Evolutionary conservation across 2,329 filamentous ascomycete species (phyloP), one percentile per base, ranked within the genome.

Genomic region (Exophiala aquamarina): DNA sequence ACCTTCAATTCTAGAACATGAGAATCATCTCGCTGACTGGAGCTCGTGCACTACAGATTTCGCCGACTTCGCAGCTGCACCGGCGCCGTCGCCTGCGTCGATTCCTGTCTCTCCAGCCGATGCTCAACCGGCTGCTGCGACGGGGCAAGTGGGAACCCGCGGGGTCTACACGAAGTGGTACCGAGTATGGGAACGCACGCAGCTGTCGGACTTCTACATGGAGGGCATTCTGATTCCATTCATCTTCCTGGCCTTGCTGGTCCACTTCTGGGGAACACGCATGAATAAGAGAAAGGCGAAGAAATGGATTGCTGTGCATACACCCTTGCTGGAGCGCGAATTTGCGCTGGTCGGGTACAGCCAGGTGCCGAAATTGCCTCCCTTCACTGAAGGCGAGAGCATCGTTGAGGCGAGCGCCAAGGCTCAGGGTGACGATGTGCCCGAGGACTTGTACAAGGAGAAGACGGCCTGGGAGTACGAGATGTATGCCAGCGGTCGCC

Each of bases 121-220:
- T 49, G 70, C 74, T 50, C 70, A 76, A 54, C 69, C 75, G 47
- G 67, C 76, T 49, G 69, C 67, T 46, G 62, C 60, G 26, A 55
- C 59, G 15, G 58, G 49, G 34, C 59, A 63, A 23, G 64, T 69
- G 14, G 75, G 78, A 50, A 74, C 72, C 35, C 67, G 70, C 37
- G 75, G 76, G 35, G 69, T 66, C 34, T 96, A 86, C 69, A 95
- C 90, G 41, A 89, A 89, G 75, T 98, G 93, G 93, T 98, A 97
- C 74, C 89, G 90, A 47, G 76, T 97, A 52, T 93, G 95, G 79
- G 91, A 97, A 79, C 89, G 93, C 63, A 84, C 91, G 62, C 83
- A 83, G 19, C 73, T 85, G 50, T 78, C 77, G 63, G 93, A 98
- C 68, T 98, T 98, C 78, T 83, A 83, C 71, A 79, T 85, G 61